Evolutionary conservation across 2,329 filamentous ascomycete species (phyloP).

Genomic region (Pseudonectria buxi): DNA sequence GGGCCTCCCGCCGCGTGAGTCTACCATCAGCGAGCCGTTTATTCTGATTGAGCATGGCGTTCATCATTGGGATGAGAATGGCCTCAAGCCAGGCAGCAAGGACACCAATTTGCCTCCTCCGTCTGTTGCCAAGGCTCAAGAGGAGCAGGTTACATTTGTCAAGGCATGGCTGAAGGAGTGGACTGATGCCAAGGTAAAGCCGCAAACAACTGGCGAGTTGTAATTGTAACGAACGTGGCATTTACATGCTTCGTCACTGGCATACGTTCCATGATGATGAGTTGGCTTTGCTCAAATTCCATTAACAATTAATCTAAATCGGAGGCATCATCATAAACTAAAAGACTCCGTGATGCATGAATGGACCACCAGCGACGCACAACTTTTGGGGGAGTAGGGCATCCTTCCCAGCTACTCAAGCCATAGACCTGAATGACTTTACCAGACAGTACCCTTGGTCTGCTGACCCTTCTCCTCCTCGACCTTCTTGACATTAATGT

Average conservation of each 20-base stretch:
- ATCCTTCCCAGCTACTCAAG: too few species aligned
- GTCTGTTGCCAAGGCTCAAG: slow-evolving; percentile 53
- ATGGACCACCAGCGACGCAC: too few species aligned
- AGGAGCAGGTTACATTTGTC: slow-evolving; percentile 54
- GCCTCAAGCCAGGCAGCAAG: slow-evolving; percentile 47
- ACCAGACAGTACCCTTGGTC: slow-evolving; percentile 31
- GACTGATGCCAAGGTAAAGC: slow-evolving; percentile 20
- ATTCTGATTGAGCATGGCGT: slow-evolving; percentile 68
- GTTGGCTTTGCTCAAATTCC: too few species aligned
- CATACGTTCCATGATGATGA: too few species aligned
- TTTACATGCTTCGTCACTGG: too few species aligned
- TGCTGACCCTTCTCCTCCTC: slow-evolving; percentile 28
- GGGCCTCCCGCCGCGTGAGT: slow-evolving; percentile 48
- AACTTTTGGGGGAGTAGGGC: too few species aligned
- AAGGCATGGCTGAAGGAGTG: slow-evolving; percentile 61
- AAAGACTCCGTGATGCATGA: too few species aligned
- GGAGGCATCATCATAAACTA: too few species aligned
- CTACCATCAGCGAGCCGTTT: slow-evolving; percentile 60
- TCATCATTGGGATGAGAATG: slow-evolving; percentile 76
- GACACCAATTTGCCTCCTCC: slow-evolving; percentile 55
- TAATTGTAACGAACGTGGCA: too few species aligned
- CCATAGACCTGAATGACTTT: too few species aligned
- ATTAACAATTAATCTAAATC: too few species aligned
- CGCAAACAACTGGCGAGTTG: neutral
- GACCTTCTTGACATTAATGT: slow-evolving; percentile 34